Base-by-base conservation (phyloP, 441 rosid species). In the Corymbia calophylla region DNA sequence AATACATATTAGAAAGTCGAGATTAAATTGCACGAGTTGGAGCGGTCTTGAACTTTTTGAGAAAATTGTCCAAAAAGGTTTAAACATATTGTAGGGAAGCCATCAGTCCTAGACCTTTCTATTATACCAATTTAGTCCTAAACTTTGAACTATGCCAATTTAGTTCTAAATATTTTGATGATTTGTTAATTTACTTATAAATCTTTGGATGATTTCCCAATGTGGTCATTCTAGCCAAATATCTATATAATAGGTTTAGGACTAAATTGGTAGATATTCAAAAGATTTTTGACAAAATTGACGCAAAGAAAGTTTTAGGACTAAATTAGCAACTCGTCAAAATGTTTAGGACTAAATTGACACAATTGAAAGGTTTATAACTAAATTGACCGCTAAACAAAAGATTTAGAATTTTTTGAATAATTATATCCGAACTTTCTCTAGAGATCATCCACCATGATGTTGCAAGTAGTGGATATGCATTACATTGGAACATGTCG, bases 331-430 rank as follows among this genome's bases (percentile, higher is more conserved):
- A 29, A 29, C 12, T 62, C 0, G 27, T 62, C 0, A 1, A 29
- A 62, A 62, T 3, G 3, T 29, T 29, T 62, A 56, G 0, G 32
- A 62, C 17, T 62, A 62, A 62, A 62, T 62, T 13, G 4, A 1
- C 44, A 6, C 0, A 62, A 62, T 62, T 2, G 0, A 62, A 13
- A 62, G 13, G 0, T 13, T 62, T 29, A 62, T 0, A 0, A 62
- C 16, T 62, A 62, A 29, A 62, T 29, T 29, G 16, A 29, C 32
- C 8, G 1, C 0, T 5, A 13, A 12, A 56, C 0, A 2, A 14
- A 2, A 62, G 1, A 31, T 62, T 62, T 13, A 62, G 4, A 6
- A 15, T 29, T 62, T 62, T n/a, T 62, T 13, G 17, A 8, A 62
- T 8, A 15, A 29, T 29, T 39, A 25, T 62, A 29, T 62, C 17